phyloP scores from a whole-genome alignment of 1,284 basidiomycete species.

The Irpex sp. region DNA sequence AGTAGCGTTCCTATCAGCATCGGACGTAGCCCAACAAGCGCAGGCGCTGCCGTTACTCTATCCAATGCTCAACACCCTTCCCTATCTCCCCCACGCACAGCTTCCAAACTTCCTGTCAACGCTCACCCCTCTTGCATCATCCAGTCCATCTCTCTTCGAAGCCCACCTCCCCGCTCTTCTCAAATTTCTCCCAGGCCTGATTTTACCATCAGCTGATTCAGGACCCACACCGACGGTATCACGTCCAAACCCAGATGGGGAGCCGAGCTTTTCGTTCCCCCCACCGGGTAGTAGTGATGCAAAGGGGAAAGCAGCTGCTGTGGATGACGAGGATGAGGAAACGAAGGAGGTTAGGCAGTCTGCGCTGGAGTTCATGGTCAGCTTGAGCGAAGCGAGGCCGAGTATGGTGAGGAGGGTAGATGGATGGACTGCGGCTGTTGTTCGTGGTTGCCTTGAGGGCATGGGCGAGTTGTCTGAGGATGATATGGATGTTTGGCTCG shows the following conservation, averaged over 20 bases:
- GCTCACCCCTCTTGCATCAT: constrained; percentile 68
- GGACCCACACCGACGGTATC: constrained; percentile 74
- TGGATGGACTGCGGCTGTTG: constrained; percentile 66
- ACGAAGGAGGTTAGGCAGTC: constrained; percentile 56
- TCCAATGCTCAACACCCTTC: constrained; percentile 66
- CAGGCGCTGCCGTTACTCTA: constrained; percentile 56
- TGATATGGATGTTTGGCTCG: constrained; percentile 60
- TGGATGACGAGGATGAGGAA: constrained; percentile 42
- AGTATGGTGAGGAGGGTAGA: constrained; percentile 61
- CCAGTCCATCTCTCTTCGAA: constrained; percentile 63
- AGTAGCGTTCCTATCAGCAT: constrained; percentile 57
- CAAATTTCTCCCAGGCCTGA: constrained; percentile 60
- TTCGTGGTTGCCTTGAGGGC: constrained; percentile 71
- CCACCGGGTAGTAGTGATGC: constrained; percentile 23
- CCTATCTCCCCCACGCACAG: constrained; percentile 47
- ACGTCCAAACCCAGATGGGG: constrained; percentile 51
- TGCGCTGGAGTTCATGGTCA: constrained; percentile 76
- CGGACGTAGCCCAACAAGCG: constrained; percentile 51
- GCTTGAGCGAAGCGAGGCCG: constrained; percentile 65
- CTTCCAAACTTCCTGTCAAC: constrained; percentile 64
- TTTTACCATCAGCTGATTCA: constrained; percentile 60
- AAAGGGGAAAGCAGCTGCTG: constrained; percentile 22
- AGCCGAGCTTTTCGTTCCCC: constrained; percentile 51
- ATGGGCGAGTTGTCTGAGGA: constrained; percentile 75
- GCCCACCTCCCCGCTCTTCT: constrained; percentile 62